These are phyloP conservation scores for Gaultheria prostrata DNA, from an alignment of 148 eudicot species.

Conservation along the genomic window DNA sequence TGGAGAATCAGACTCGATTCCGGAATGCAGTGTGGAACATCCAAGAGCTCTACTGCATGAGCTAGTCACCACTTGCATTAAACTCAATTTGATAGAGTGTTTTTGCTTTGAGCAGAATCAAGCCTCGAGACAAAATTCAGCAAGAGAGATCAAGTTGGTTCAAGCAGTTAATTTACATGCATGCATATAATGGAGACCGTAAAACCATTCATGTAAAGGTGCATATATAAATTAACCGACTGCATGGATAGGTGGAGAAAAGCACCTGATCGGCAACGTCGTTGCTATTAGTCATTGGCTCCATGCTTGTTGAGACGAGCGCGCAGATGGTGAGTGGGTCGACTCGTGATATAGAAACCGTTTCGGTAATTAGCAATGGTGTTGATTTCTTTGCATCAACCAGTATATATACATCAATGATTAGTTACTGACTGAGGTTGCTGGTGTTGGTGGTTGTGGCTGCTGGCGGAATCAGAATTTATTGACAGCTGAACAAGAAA, in stretches of 20 bases:
- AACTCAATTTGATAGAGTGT: not conserved
- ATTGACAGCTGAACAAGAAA: too few species aligned
- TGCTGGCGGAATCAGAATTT: too few species aligned
- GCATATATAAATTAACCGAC: too few species aligned
- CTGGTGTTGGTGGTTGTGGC: too few species aligned
- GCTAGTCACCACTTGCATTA: too few species aligned
- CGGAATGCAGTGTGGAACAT: too few species aligned
- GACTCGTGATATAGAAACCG: not conserved
- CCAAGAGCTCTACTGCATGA: too few species aligned
- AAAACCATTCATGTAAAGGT: not conserved
- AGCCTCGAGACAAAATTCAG: not conserved
- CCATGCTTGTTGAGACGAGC: constrained; percentile 18
- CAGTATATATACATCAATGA: too few species aligned
- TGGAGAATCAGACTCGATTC: too few species aligned
- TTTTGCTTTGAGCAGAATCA: not conserved
- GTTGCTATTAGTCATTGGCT: constrained; percentile 18
- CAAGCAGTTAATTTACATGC: not conserved
- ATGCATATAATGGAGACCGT: not conserved
- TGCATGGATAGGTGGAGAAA: not conserved
- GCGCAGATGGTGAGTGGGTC: not conserved
- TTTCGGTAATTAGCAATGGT: not conserved
- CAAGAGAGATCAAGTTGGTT: not conserved
- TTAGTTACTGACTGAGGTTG: too few species aligned
- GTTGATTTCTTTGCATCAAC: too few species aligned
- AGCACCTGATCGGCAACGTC: constrained; percentile 28